Conservation (phyloP, 2,329 filamentous ascomycete genomes). For the Fusarium sp. region DNA sequence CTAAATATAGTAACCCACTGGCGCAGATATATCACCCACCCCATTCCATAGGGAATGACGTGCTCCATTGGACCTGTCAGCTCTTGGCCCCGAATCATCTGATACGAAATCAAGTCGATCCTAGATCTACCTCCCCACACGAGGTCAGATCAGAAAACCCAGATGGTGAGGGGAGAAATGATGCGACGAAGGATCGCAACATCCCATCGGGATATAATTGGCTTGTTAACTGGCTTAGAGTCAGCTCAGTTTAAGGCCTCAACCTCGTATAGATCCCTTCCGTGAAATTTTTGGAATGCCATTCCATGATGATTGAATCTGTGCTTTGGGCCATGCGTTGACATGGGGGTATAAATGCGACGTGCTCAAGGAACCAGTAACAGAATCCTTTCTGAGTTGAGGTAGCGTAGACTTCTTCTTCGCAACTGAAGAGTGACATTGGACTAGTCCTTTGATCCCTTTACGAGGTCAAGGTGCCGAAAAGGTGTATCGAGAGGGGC, state of each 20-base stretch:
- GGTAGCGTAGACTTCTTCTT: neutral
- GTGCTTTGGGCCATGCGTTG: neutral
- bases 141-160: neutral
- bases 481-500: neutral
- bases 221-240: neutral
- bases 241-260: neutral
- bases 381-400: neutral
- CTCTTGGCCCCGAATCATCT: neutral
- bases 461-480: neutral
- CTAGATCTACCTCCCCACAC: neutral
- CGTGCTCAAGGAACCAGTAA: neutral
- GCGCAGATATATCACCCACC: neutral
- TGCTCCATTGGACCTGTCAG: neutral
- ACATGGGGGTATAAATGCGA: neutral
- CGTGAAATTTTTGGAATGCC: neutral
- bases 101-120: neutral
- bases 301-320: neutral
- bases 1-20: neutral
- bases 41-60: neutral
- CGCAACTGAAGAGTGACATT: fast-evolving
- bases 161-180: neutral
- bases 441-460: neutral
- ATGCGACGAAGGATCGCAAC: neutral
- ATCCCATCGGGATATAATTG: neutral
- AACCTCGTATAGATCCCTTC: neutral